Base-by-base conservation (phyloP, 495 filamentous ascomycete species). In the Penicillium paradoxum region DNA sequence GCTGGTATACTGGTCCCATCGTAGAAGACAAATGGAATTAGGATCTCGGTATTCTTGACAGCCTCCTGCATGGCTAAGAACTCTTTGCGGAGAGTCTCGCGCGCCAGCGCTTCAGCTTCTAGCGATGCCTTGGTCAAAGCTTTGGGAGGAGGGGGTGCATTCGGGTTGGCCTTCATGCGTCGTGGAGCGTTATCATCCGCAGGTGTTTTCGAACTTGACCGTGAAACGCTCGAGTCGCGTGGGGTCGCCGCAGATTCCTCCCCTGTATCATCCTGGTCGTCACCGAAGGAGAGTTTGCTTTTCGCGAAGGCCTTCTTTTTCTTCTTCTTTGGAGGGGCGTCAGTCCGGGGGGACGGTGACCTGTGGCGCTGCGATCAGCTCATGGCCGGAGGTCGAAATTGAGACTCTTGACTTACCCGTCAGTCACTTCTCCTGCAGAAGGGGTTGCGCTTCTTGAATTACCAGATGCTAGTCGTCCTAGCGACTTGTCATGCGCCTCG, bases 1-100 rank as follows among this genome's bases (percentile, higher is more conserved):
- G 88, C 85, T 1, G 91, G 85, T n/a, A 89, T 91, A 67, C 93
- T 92, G 4, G 90, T 95, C n/a, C 93, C 93, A 53, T 98, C 95
- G 69, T 96, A 97, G 64, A 98, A 97, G 19, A 97, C 90, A 69
- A 98, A 98, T 0, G 93, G 93, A 3, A 98, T 89, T 36, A 86
- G 74, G 18, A 98, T 90, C 62, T 96, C 90, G 21, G 91, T 89
- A 30, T 83, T 83, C 72, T 95, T 96, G 50, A 97, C 86, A 2
- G 84, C 82, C 42, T 95, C 89, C 67, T 97, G 93, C 62, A 92
- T 79, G 8, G 70, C 69, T 27, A 95, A 55, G 58, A 96, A 98
- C 60, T 97, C 88, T 54, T 89, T 89, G 9, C 92, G 84, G 37
- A 96, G 69, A 34, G 83, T 73, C 55, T 98, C 93, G 45, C 90